Evolutionary conservation across 140 eudicot genomes (phyloP), one percentile per base, ranked within the genome.

Genomic region (Anethum foeniculum): DNA sequence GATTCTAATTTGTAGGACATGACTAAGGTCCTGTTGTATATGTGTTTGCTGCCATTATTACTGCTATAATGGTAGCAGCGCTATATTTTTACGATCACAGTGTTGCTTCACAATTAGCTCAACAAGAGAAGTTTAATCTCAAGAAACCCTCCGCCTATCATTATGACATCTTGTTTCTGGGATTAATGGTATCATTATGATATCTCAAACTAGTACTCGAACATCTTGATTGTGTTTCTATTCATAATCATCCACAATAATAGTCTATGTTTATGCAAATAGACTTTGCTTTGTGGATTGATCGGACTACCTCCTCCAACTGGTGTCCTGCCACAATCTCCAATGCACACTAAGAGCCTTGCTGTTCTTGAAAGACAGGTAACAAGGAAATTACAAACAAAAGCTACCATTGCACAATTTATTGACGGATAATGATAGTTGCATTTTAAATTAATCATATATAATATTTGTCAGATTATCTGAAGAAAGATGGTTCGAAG

Each of bases 101-200:
- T 19, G 90, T 87, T 78, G 90, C 90, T 72, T 85, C 90, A 44
- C 90, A 87, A 46, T 30, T 87, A 77, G 90, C 90, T 73, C 90
- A 87, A 41, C 85, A 80, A 48, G 83, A 87, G 82, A 88, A 87
- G 64, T 87, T 85, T 27, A 87, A 85, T 83, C 87, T 87, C 84
- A 87, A 85, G 82, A 87, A 87, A 10, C 85, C 90, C 3, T 80
- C 90, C 6, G 83, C 90, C 38, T 87, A 85, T 83, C 90, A 85
- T 58, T 87, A 87, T 71, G 90, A 85, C 77, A 74, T 87, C 43
- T 68, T 87, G 43, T 79, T 87, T 12, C 82, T 85, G 25, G 90
- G 90, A 75, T 74, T 85, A 39, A 82, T 48, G 90, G 90, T 87
- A 77, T n/a, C n/a, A n/a, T n/a, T n/a, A n/a, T n/a, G n/a, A n/a